A percentile compares a stretch with the other conserved stretches of the same genome.
These are phyloP conservation scores for Mycena leptocephala DNA, from an alignment of 768 basidiomycete genomes.

Conservation along the genomic window DNA sequence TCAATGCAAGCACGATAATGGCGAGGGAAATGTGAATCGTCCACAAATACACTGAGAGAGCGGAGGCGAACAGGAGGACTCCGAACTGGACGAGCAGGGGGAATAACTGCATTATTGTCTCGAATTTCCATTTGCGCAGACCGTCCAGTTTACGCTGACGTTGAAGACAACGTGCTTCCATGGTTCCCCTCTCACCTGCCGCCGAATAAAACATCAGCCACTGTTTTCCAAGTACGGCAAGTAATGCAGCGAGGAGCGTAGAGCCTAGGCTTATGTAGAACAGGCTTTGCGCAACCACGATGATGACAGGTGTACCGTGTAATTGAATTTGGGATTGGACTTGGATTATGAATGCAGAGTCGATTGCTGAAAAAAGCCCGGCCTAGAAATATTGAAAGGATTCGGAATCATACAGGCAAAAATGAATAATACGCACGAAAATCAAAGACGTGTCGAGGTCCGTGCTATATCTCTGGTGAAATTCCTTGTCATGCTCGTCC, in stretches of 20 bases:
- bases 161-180: not conserved
- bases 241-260: no score
- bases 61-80: no score
- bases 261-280: conserved; percentile 15
- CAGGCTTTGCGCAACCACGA: not conserved
- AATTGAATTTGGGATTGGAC: not conserved
- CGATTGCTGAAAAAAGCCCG: conserved; percentile 14
- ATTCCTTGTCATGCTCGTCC: conserved; percentile 15
- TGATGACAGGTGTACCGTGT: not conserved
- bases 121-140: no score
- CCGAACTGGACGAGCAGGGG: no score
- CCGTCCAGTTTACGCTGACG: not conserved
- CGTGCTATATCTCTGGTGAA: conserved; percentile 10
- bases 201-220: conserved; percentile 2
- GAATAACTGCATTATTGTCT: no score
- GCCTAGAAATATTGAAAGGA: not conserved
- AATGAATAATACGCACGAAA: no score
- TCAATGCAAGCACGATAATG: no score
- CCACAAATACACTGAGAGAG: no score
- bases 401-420: no score
- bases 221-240: not conserved
- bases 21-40: no score
- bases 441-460: conserved; percentile 11
- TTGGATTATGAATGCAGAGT: conserved; percentile 10
- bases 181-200: not conserved